Evolutionary conservation across 805 yeast genomes (phyloP).

Genomic region (Ogataea nonfermentans): DNA sequence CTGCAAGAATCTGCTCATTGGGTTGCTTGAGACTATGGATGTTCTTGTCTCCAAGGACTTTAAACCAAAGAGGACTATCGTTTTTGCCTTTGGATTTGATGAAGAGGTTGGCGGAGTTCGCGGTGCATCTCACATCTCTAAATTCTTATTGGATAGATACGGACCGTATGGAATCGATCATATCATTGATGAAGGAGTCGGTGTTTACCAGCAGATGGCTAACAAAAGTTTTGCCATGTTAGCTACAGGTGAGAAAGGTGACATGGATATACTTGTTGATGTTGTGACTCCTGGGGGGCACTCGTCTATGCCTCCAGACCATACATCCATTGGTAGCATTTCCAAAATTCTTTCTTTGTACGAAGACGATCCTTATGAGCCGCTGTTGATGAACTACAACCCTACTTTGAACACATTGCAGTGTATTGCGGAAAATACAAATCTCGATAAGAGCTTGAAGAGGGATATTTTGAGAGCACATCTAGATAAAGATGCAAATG

Average conservation of each 20-base stretch:
- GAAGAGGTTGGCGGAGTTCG: constrained; percentile 67
- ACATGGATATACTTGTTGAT: constrained; percentile 43
- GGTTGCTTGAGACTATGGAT: constrained; percentile 66
- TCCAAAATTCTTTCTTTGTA: constrained; percentile 54
- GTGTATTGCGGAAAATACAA: constrained; percentile 58
- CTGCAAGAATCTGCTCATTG: constrained; percentile 67
- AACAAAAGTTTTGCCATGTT: constrained; percentile 43
- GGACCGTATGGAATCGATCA: constrained; percentile 62
- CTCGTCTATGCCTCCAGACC: constrained; percentile 60
- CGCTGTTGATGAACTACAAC: constrained; percentile 48
- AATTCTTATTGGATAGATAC: constrained; percentile 47
- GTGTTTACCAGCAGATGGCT: constrained; percentile 32
- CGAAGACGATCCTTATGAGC: constrained; percentile 55
- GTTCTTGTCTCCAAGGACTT: constrained; percentile 45
- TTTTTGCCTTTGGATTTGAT: constrained; percentile 73
- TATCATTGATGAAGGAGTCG: constrained; percentile 55
- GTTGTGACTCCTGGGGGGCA: constrained; percentile 58
- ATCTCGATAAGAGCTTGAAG: constrained; percentile 29
- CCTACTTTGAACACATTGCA: constrained; percentile 59
- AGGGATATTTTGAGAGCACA: constrained; percentile 39
- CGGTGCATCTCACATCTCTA: constrained; percentile 58
- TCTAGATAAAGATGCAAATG: constrained; percentile 35
- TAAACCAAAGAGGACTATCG: constrained; percentile 58
- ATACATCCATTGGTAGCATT: constrained; percentile 74
- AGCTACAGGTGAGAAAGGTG: constrained; percentile 49